A percentile compares a stretch with the other conserved stretches of the same genome.
Conservation (phyloP, 2,329 filamentous ascomycete species). For the Harringtonia lauricola region DNA sequence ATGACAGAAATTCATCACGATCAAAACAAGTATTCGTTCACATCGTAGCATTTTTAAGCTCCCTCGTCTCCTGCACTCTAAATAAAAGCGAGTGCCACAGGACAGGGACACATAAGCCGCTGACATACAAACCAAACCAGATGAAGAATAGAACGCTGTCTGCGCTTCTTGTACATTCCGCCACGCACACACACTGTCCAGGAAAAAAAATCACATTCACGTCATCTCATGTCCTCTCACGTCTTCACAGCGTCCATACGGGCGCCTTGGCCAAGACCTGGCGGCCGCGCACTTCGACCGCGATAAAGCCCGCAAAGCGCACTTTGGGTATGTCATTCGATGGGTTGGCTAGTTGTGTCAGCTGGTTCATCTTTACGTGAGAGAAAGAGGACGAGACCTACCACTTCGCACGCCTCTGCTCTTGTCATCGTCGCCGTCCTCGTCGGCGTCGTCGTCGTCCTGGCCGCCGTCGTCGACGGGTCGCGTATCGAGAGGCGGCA, state of each 20-base stretch:
- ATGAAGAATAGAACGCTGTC: too few relatives aligned
- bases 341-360: slow-evolving; percentile 13
- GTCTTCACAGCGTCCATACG: slow-evolving; percentile 47
- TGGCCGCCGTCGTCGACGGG: slow-evolving; percentile 22
- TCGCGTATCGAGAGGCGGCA: slow-evolving; percentile 48
- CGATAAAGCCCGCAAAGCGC: slow-evolving; percentile 65
- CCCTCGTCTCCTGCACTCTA: too few relatives aligned
- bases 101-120: too few relatives aligned
- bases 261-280: slow-evolving; percentile 68
- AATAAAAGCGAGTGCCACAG: too few relatives aligned
- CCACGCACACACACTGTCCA: too few relatives aligned
- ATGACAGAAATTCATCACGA: too few relatives aligned
- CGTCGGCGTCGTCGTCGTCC: slow-evolving; percentile 24
- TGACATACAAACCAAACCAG: too few relatives aligned
- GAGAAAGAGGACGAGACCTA: background rate
- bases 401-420: slow-evolving; percentile 11
- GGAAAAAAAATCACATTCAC: too few relatives aligned
- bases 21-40: too few relatives aligned
- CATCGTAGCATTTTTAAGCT: too few relatives aligned
- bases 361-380: background rate
- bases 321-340: slow-evolving; percentile 45
- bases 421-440: slow-evolving; percentile 26
- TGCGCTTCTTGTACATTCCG: too few relatives aligned
- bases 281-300: slow-evolving; percentile 63
- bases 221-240: too few relatives aligned